Percentiles rank a stretch among this genome's conserved stretches.
These are phyloP conservation scores for Uronychia setigera DNA, from an alignment of 73 alveolate species.

Conservation along the genomic window DNA sequence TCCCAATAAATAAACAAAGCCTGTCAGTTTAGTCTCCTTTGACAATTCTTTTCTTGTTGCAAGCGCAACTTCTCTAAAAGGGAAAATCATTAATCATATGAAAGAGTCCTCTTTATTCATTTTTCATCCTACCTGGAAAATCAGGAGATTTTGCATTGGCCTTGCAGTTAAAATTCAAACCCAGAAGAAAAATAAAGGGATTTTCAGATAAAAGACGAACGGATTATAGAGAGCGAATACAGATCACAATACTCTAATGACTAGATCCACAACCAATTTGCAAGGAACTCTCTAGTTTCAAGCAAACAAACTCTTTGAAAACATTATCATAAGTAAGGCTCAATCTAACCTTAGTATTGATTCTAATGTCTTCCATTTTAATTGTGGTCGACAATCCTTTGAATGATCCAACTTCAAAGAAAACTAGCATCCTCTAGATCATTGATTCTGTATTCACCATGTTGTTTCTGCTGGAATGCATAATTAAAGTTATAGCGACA, in stretches of 20 bases:
- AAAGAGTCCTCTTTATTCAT: background rate
- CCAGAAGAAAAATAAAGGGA: background rate
- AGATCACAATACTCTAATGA: no score
- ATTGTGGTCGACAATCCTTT: background rate
- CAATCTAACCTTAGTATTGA: background rate
- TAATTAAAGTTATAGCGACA: slow-evolving; percentile 15
- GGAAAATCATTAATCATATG: background rate
- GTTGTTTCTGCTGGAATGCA: slow-evolving; percentile 11
- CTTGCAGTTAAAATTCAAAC: background rate
- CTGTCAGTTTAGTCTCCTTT: background rate
- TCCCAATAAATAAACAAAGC: background rate
- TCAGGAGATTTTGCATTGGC: background rate
- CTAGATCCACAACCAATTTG: no score
- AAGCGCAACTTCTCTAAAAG: no score
- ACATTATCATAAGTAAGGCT: background rate
- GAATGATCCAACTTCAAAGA: background rate
- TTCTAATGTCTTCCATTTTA: background rate
- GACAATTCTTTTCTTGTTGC: no score
- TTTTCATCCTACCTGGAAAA: background rate
- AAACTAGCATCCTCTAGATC: background rate
- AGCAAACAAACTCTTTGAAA: background rate
- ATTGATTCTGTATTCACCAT: slow-evolving; percentile 13
- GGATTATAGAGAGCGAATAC: background rate
- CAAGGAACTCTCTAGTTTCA: background rate
- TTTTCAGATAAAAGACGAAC: background rate